Percentiles rank a stretch among this genome's conserved stretches.
Evolutionary conservation across 2,329 filamentous ascomycete genomes (phyloP).

Genomic region (Colletotrichum tanaceti): DNA sequence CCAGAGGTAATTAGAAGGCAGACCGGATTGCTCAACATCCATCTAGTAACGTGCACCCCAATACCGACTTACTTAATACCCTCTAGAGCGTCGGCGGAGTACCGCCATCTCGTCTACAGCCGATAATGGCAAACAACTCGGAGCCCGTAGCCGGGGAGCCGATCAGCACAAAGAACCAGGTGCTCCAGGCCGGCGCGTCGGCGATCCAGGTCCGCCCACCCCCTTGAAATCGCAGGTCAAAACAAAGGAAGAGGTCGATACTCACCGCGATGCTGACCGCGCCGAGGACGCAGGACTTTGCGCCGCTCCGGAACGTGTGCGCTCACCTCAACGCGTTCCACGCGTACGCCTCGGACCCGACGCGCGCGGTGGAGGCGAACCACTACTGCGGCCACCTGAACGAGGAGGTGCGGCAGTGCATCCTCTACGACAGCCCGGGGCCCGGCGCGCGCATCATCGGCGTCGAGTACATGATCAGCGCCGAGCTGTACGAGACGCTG

Average conservation of each 20-base stretch:
- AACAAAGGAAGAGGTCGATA: background rate
- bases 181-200: constrained; percentile 71
- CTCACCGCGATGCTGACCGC: constrained; percentile 17
- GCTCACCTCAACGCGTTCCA: constrained; percentile 91
- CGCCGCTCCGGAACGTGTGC: constrained; percentile 79
- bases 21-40: too few species aligned
- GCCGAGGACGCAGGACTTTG: constrained; percentile 66
- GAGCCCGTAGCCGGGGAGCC: constrained; percentile 57
- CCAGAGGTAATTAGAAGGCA: background rate
- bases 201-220: constrained; percentile 61
- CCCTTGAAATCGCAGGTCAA: background rate
- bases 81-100: background rate
- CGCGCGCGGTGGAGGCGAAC: constrained; percentile 78
- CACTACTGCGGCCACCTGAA: constrained; percentile 86
- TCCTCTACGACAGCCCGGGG: constrained; percentile 80
- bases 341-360: constrained; percentile 79
- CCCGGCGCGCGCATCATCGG: constrained; percentile 80
- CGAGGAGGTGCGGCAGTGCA: constrained; percentile 81
- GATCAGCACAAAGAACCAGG: constrained; percentile 65
- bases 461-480: constrained; percentile 88
- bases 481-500: constrained; percentile 74
- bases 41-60: too few species aligned
- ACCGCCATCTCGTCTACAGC: constrained; percentile 7
- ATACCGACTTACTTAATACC: too few species aligned
- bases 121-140: constrained; percentile 28